These are phyloP conservation scores for Boletus fagicola DNA, from an alignment of 768 basidiomycete genomes.

Conservation along the genomic window DNA sequence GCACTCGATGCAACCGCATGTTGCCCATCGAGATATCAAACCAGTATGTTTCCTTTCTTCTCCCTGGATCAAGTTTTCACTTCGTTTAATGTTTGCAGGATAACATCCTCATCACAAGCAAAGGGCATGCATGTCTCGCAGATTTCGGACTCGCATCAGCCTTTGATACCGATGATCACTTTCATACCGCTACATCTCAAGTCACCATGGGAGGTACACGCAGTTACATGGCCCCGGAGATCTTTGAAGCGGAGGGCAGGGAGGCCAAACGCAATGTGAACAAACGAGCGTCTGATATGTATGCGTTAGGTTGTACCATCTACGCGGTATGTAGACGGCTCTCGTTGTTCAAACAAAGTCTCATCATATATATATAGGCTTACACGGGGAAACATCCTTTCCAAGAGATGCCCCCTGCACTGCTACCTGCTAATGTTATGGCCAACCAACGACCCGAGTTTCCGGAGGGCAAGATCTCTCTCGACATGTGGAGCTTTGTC, in stretches of 20 bases:
- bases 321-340: constrained; percentile 33
- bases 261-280: constrained; percentile 18
- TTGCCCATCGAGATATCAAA: constrained; percentile 34
- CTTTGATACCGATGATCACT: constrained; percentile 17
- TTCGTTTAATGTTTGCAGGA: constrained; percentile 31
- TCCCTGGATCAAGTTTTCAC: neutral
- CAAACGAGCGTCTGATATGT: constrained; percentile 38
- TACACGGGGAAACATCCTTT: constrained; percentile 21
- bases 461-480: constrained; percentile 15
- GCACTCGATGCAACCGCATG: constrained; percentile 39
- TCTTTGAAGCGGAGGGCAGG: constrained; percentile 1
- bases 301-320: constrained; percentile 41
- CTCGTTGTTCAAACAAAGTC: neutral
- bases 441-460: constrained; percentile 11
- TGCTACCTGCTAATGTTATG: neutral
- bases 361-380: constrained; percentile 7
- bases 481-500: constrained; percentile 31
- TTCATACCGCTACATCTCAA: constrained; percentile 10
- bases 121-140: constrained; percentile 44
- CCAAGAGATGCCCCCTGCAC: neutral
- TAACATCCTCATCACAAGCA: constrained; percentile 46
- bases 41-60: constrained; percentile 21
- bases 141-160: constrained; percentile 44
- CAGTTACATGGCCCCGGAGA: constrained; percentile 29
- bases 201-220: constrained; percentile 16